A percentile compares a stretch with the other conserved stretches of the same genome.
phyloP scores from a whole-genome alignment of 345 rosid species.

The Lepidium didymum region DNA sequence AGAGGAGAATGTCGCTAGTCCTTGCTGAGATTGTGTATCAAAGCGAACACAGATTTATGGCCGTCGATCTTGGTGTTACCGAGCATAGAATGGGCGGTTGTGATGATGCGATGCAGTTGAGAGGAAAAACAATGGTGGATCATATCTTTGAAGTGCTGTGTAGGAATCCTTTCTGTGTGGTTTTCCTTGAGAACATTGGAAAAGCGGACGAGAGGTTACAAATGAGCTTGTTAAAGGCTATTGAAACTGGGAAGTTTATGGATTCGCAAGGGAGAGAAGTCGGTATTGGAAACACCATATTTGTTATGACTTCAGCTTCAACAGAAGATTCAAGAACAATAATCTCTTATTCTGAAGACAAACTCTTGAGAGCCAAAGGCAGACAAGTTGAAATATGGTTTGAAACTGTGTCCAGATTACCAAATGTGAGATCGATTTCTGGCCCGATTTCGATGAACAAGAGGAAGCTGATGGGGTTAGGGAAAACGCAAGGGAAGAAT shows the following conservation, averaged over 20 bases:
- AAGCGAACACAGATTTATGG: slow-evolving; percentile 45
- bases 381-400: slow-evolving; percentile 43
- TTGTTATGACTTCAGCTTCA: slow-evolving; percentile 44
- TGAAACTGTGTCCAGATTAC: slow-evolving; percentile 21
- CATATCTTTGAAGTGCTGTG: slow-evolving; percentile 50
- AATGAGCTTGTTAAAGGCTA: slow-evolving; percentile 45
- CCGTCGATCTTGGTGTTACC: slow-evolving; percentile 42
- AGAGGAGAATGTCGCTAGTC: slow-evolving; percentile 48
- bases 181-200: slow-evolving; percentile 70
- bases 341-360: slow-evolving; percentile 40
- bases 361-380: slow-evolving; percentile 38
- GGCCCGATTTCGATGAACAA: slow-evolving; percentile 30
- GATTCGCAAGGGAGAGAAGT: slow-evolving; percentile 69
- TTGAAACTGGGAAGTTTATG: slow-evolving; percentile 45
- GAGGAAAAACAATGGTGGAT: slow-evolving; percentile 71
- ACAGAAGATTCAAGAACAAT: slow-evolving; percentile 3
- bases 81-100: slow-evolving; percentile 13
- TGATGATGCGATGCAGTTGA: slow-evolving; percentile 28
- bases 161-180: slow-evolving; percentile 51
- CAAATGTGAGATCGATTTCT: background rate
- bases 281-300: slow-evolving; percentile 43
- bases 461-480: slow-evolving; percentile 40
- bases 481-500: slow-evolving; percentile 20
- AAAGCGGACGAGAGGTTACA: slow-evolving; percentile 53
- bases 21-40: slow-evolving; percentile 52